Evolutionary conservation across 306 rosid genomes (phyloP).

Genomic region (Fragaria vesca): DNA sequence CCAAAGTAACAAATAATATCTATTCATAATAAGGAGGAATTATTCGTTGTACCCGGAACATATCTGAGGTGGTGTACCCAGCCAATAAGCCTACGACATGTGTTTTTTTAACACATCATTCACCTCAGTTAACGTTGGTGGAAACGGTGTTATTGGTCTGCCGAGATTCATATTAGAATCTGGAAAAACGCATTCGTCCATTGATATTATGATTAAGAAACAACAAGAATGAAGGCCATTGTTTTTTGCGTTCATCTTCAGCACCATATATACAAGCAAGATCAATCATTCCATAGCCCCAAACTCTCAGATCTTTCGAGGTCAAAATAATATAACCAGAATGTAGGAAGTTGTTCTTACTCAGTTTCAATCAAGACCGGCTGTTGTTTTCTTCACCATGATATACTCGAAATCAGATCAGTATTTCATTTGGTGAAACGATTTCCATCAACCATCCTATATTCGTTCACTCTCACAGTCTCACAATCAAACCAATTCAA

Average conservation of each 20-base stretch:
- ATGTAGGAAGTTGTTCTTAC: conserved; percentile 52
- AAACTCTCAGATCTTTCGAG: conserved; percentile 39
- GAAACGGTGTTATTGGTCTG: too few relatives aligned
- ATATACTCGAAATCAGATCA: conserved; percentile 72
- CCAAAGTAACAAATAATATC: too few relatives aligned
- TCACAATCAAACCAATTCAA: too few relatives aligned
- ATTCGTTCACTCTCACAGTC: too few relatives aligned
- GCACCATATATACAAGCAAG: conserved; percentile 29
- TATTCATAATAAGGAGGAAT: too few relatives aligned
- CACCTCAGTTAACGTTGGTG: too few relatives aligned
- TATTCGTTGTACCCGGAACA: too few relatives aligned
- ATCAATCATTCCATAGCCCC: conserved; percentile 31
- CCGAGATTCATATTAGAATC: too few relatives aligned
- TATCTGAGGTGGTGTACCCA: too few relatives aligned
- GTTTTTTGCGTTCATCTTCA: conserved; percentile 21
- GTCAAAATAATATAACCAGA: conserved; percentile 38
- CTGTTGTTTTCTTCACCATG: conserved; percentile 51
- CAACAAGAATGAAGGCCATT: conserved; percentile 14
- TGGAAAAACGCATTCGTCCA: not conserved
- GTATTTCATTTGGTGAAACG: conserved; percentile 68
- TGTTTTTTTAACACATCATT: too few relatives aligned
- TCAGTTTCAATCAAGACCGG: conserved; percentile 63
- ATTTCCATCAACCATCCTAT: too few relatives aligned
- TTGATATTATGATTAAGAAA: not conserved
- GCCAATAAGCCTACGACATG: too few relatives aligned